phyloP scores from a whole-genome alignment of 2,329 filamentous ascomycete species.

The Escovopsis sp. region DNA sequence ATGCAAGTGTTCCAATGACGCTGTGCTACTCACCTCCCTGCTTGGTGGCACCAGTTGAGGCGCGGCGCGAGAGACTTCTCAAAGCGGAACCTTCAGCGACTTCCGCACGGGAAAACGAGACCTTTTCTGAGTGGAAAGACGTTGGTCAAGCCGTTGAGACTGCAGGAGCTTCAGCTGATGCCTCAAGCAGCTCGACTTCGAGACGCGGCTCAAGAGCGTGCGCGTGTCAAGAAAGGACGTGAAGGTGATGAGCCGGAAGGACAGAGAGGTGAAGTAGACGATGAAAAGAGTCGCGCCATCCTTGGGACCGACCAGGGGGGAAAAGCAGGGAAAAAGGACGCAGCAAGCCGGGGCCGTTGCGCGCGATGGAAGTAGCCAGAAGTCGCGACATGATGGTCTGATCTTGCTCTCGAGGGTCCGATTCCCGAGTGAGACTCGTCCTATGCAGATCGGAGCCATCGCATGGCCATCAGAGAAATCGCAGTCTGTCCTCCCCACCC shows the following conservation, averaged over 20 bases:
- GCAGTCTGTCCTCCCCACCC: not conserved
- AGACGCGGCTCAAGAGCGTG: too few relatives aligned
- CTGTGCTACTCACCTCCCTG: too few relatives aligned
- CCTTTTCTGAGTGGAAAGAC: too few relatives aligned
- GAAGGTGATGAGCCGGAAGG: not conserved
- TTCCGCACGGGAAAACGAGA: too few relatives aligned
- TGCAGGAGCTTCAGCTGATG: too few relatives aligned
- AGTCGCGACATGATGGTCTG: not conserved
- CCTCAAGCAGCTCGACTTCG: too few relatives aligned
- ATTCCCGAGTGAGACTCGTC: not conserved
- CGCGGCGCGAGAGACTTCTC: too few relatives aligned
- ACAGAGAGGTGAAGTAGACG: not conserved
- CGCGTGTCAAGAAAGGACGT: not conserved
- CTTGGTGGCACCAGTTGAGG: too few relatives aligned
- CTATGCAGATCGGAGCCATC: constrained; percentile 3
- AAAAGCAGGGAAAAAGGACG: not conserved
- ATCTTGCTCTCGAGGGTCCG: constrained; percentile 1
- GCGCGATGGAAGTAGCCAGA: not conserved
- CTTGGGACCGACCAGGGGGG: not conserved
- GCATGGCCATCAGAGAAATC: constrained; percentile 4
- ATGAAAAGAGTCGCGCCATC: not conserved
- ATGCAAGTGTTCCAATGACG: too few relatives aligned
- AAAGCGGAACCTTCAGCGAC: too few relatives aligned
- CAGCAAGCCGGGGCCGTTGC: too few relatives aligned
- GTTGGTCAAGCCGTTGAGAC: too few relatives aligned